Evolutionary conservation across 345 rosid genomes (phyloP).

Genomic region (Hibiscus syriacus): DNA sequence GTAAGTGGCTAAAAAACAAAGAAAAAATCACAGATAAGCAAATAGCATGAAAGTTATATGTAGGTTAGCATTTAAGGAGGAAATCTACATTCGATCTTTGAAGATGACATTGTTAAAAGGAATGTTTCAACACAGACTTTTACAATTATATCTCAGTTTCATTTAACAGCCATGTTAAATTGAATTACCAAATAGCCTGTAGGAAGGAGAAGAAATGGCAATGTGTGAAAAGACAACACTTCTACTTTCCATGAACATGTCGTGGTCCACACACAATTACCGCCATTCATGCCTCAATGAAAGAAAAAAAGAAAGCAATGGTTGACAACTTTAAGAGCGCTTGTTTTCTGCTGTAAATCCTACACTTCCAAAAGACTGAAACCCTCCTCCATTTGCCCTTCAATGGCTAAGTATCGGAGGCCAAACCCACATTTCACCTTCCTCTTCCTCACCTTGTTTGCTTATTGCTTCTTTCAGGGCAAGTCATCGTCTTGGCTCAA

Average conservation of each 20-base stretch:
- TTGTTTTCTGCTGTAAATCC: background rate
- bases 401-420: constrained; percentile 26
- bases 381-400: constrained; percentile 3
- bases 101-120: no score
- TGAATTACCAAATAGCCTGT: background rate
- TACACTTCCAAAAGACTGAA: background rate
- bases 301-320: background rate
- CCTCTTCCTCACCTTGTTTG: background rate
- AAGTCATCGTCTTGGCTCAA: constrained; percentile 26
- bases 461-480: no score
- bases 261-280: constrained; percentile 8
- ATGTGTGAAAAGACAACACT: background rate
- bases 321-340: constrained; percentile 2
- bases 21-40: no score
- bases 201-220: background rate
- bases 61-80: no score
- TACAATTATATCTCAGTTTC: no score
- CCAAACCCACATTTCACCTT: constrained; percentile 12
- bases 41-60: no score
- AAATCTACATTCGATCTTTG: no score
- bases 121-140: no score
- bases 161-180: no score
- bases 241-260: no score
- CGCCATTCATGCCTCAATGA: constrained; percentile 14
- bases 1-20: no score